Percentiles rank a stretch among this genome's conserved stretches.
These are phyloP conservation scores for Huntiella savannae DNA, from an alignment of 2,329 filamentous ascomycete species.

Conservation along the genomic window DNA sequence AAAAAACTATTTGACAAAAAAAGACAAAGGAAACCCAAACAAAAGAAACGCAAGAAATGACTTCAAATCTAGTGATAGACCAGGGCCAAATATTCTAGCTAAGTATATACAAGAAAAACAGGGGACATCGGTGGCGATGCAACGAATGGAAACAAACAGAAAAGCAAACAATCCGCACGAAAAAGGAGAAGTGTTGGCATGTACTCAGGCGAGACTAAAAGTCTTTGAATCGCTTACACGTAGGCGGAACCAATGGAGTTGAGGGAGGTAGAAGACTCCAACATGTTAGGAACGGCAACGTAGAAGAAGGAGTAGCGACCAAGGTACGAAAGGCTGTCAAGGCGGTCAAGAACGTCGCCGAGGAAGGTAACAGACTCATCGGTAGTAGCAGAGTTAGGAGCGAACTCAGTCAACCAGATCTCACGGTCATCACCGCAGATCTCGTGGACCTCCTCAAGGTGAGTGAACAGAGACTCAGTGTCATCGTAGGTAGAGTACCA, in stretches of 20 bases:
- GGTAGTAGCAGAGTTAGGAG: slow-evolving; percentile 24
- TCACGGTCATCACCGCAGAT: slow-evolving; percentile 27
- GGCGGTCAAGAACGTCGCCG: slow-evolving; percentile 24
- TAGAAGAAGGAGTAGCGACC: slow-evolving; percentile 40
- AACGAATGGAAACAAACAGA: not conserved
- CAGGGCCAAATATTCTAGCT: no score
- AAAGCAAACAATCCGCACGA: not conserved
- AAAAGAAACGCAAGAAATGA: no score
- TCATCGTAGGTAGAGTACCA: slow-evolving; percentile 38
- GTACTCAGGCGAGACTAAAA: not conserved
- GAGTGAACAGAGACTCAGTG: slow-evolving; percentile 31
- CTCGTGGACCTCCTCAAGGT: slow-evolving; percentile 28
- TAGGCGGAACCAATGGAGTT: slow-evolving; percentile 31
- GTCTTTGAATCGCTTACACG: slow-evolving; percentile 16
- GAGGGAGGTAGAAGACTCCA: slow-evolving; percentile 22
- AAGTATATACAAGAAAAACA: not conserved
- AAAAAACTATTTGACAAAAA: no score
- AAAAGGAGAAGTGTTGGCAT: not conserved
- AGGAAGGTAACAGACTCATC: slow-evolving; percentile 30
- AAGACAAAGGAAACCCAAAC: no score
- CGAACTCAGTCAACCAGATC: slow-evolving; percentile 49
- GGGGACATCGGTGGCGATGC: not conserved
- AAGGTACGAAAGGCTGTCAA: slow-evolving; percentile 32
- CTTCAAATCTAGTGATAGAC: no score
- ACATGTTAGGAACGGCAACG: slow-evolving; percentile 21